phyloP scores from a whole-genome alignment of 345 rosid genomes.

The Citrus sp. region DNA sequence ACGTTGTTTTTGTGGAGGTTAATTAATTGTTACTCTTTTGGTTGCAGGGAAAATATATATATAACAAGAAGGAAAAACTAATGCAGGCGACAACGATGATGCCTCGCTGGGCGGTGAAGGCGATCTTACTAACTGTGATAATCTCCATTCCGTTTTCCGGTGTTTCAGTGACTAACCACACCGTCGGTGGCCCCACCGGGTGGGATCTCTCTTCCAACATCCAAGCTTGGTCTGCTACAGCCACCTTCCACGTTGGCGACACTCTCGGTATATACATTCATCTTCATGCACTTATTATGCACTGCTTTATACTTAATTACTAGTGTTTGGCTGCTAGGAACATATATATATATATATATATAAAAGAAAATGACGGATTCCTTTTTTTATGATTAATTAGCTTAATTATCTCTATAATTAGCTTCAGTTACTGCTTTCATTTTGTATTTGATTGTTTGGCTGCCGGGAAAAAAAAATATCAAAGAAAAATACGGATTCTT shows the following conservation, averaged over 20 bases:
- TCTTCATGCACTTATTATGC: not conserved
- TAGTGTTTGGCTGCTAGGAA: too few species aligned
- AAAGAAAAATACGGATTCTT: not conserved
- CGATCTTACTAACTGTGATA: not conserved
- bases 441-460: not conserved
- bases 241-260: not conserved
- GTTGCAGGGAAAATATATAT: not conserved
- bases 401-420: too few species aligned
- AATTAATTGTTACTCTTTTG: not conserved
- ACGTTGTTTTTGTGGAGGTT: too few species aligned
- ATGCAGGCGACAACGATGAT: not conserved
- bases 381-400: too few species aligned
- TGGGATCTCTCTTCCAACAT: constrained; percentile 18
- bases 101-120: constrained; percentile 11
- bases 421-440: not conserved
- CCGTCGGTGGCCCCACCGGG: constrained; percentile 18
- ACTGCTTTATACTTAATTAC: too few species aligned
- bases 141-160: not conserved
- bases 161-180: not conserved
- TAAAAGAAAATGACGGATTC: too few species aligned
- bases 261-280: not conserved
- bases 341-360: too few species aligned
- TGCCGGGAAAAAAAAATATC: not conserved
- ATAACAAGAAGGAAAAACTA: not conserved
- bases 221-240: not conserved